These are phyloP conservation scores for Cutaneotrichosporon cutaneum DNA, from an alignment of 1,284 basidiomycete species.

Conservation along the genomic window DNA sequence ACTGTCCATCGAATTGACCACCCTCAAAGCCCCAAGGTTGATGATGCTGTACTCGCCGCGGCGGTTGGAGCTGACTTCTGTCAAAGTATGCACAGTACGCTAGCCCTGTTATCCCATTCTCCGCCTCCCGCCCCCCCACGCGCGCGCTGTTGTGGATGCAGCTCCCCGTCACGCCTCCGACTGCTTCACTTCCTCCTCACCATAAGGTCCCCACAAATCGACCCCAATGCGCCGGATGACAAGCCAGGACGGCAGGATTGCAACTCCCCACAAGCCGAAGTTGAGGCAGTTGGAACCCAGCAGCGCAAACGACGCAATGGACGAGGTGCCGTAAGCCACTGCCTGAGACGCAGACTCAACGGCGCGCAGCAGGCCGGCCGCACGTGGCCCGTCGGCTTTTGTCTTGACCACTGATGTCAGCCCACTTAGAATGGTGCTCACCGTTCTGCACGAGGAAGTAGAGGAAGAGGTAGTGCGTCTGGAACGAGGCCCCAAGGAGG, in stretches of 20 bases:
- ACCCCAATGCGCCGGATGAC: constrained; percentile 14
- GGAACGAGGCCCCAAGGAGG: constrained; percentile 14
- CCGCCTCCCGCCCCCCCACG: no score
- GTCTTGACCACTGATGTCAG: constrained; percentile 1
- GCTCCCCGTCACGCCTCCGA: no score
- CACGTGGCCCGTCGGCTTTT: constrained; percentile 1
- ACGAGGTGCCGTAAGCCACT: constrained; percentile 11
- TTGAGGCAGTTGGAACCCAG: constrained; percentile 13
- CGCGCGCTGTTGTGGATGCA: no score
- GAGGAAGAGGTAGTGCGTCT: constrained; percentile 15
- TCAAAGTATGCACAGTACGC: no score
- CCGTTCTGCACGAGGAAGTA: constrained; percentile 17
- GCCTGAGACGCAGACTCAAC: constrained; percentile 13
- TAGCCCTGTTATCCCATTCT: no score
- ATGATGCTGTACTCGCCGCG: no score
- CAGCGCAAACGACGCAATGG: constrained; percentile 7
- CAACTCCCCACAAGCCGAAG: constrained; percentile 15
- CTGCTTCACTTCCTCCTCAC: no score
- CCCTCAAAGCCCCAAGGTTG: no score
- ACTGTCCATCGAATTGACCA: no score
- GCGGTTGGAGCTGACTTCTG: no score
- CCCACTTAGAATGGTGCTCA: background rate
- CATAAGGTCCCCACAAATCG: background rate
- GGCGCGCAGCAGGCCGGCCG: constrained; percentile 13
- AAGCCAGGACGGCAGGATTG: constrained; percentile 14